Evolutionary conservation across 2,329 filamentous ascomycete genomes (phyloP), one percentile per base, ranked within the genome.

Genomic region (Cordyceps cicadae): DNA sequence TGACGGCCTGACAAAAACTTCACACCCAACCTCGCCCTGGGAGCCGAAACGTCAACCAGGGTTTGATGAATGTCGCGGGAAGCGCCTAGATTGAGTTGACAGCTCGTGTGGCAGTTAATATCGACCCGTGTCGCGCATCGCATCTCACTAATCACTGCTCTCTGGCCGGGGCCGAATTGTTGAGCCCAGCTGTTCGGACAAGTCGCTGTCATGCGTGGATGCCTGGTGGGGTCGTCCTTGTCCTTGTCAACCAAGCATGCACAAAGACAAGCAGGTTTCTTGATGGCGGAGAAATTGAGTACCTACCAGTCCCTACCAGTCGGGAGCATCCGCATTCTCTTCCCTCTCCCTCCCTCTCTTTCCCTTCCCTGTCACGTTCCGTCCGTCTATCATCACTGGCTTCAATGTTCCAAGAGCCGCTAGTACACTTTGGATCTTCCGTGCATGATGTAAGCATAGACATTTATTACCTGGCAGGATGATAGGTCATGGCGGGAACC

Each of bases 101-200:
- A 59, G 57, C 49, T 51, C 21, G 57, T 59, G 57, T 59, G 57
- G 57, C 19, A 53, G 41, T 48, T 54, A 59, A 54, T 59, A 53
- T 59, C 57, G 50, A 54, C 14, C 39, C 49, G 50, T 53, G 57
- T 53, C 49, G 46, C 43, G 57, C 49, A 59, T 45, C 8, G 14
- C 49, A 50, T 52, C 24, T 14, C 49, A 19, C 43, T 26, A 29
- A 29, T n/a, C n/a, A n/a, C n/a, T n/a, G n/a, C n/a, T 26, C 45
- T 17, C 26, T 17, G 54, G 29, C 29, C 26, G 29, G 43, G 46
- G 54, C 15, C 32, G 21, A 17, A 6, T 59, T 59, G 56, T 45
- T 46, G 56, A 59, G 56, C 56, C 56, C 56, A 51, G 49, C 48
- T 59, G 29, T 19, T 50, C 57, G 49, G 57, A 53, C 49, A 54